Base-by-base conservation (phyloP, 2,329 filamentous ascomycete species). In the Paraconiothyrium brasiliense region DNA sequence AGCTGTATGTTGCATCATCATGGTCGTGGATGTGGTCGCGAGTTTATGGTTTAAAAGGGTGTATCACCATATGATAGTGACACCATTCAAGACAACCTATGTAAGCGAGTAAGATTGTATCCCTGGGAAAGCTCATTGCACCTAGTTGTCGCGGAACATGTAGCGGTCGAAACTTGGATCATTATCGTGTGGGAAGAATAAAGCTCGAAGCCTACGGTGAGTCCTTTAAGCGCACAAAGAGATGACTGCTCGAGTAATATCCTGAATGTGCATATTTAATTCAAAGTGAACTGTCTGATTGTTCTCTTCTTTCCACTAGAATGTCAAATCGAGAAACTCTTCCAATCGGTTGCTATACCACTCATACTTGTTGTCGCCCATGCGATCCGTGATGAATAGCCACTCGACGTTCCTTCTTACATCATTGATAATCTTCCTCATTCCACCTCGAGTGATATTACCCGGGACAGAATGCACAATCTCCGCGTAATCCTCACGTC, bases 321-420 rank as follows among this genome's bases (percentile, higher is more conserved):
- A 67, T 1, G 51, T 60, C 24, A 74, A 37, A 39, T 67, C 56
- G 37, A 75, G 20, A 63, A 70, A 73, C 20, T 67, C 59, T n/a
- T 68, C 65, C 67, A 60, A 70, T 34, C 61, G 51, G 16, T 59
- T 62, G 4, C 68, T 66, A 35, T 67, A 74, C 9, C 59, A 61
- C 13, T 54, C 56, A 59, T 69, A 71, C 24, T 60, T 64, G 30
- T 67, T 48, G 7, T 70, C 54, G 16, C 61, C 68, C 6, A 43
- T 62, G 48, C 65, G 50, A 58, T 70, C 64, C 4, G 68, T 73
- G 14, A 73, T 51, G 51, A 63, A 73, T 54, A 73, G 41, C 68
- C 68, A 74, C 54, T 66, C 61, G 1, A 69, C 60, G 54, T 69
- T 60, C 32, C 64, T 67, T 49, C 68, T 66, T 37, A 67, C 46